Conservation (phyloP, 78 protist genomes). For the Dictyostelium discoideum region DNA sequence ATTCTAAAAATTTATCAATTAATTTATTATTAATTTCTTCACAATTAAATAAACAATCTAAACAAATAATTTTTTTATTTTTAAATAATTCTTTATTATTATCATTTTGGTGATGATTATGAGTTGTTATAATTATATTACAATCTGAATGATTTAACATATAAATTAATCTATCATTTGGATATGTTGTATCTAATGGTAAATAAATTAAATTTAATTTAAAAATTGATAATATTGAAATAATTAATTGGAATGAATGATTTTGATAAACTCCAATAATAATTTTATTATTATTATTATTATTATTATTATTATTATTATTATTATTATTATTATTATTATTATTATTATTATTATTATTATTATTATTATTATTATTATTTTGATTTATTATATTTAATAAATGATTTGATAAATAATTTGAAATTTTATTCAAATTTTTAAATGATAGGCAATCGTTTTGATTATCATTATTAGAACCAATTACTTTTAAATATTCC, state of each 20-base stretch:
- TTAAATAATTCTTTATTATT: neutral
- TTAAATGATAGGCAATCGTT: neutral
- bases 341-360: neutral
- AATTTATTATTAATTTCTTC: neutral
- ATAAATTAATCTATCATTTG: constrained; percentile 33
- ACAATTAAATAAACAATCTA: constrained; percentile 13
- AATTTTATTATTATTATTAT: neutral
- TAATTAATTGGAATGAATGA: constrained; percentile 44
- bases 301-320: neutral
- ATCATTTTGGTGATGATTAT: neutral
- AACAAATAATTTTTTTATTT: neutral
- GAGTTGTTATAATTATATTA: neutral
- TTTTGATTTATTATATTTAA: neutral
- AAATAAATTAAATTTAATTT: constrained; percentile 36
- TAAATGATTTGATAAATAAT: constrained; percentile 8
- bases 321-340: neutral
- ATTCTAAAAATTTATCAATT: neutral
- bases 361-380: neutral
- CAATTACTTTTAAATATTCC: neutral
- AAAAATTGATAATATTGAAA: constrained; percentile 40
- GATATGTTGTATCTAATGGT: constrained; percentile 55
- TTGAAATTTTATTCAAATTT: neutral
- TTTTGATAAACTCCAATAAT: constrained; percentile 27
- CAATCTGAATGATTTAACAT: constrained; percentile 31
- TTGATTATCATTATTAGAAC: neutral